Conservation (phyloP, 495 filamentous ascomycete genomes). For the Xylaria sp. region DNA sequence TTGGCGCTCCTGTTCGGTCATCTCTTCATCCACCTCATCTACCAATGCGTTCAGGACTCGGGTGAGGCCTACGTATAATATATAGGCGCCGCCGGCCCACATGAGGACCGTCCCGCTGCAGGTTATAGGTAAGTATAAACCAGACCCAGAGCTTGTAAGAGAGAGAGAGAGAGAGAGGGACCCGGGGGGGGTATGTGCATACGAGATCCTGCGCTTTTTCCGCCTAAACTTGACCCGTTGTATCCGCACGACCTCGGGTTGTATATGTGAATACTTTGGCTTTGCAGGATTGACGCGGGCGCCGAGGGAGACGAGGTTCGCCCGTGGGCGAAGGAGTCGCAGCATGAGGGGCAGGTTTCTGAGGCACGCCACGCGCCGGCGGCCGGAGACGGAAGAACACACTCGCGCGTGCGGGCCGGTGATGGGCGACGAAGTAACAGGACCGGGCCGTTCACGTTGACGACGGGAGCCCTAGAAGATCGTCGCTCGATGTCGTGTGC, state of each 20-base stretch:
- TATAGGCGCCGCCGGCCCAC: conserved; percentile 46
- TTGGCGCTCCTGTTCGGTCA: conserved; percentile 35
- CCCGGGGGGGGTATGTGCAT: conserved; percentile 20
- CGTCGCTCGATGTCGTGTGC: not conserved
- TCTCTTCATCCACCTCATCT: conserved; percentile 31
- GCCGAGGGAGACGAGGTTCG: conserved; percentile 30
- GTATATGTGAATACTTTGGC: not conserved
- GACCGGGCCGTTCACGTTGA: not conserved
- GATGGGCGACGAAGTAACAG: not conserved
- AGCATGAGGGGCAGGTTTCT: conserved; percentile 41
- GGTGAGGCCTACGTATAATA: conserved; percentile 45
- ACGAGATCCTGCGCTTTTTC: conserved; percentile 35
- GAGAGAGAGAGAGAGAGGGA: conserved; percentile 4
- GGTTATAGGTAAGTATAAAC: conserved; percentile 18
- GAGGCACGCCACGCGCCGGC: conserved; percentile 46
- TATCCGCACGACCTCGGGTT: conserved; percentile 30
- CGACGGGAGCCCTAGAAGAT: not conserved
- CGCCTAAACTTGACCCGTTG: conserved; percentile 44
- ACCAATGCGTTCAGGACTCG: conserved; percentile 35
- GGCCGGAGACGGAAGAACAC: conserved; percentile 35
- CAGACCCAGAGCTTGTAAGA: not conserved
- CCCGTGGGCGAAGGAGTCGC: conserved; percentile 42
- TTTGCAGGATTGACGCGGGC: conserved; percentile 23
- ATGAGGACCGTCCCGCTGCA: conserved; percentile 38
- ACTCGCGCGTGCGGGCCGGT: conserved; percentile 6